Percentiles rank a stretch among this genome's conserved stretches.
Evolutionary conservation across 768 basidiomycete genomes (phyloP).

Genomic region (Mycena rosella): DNA sequence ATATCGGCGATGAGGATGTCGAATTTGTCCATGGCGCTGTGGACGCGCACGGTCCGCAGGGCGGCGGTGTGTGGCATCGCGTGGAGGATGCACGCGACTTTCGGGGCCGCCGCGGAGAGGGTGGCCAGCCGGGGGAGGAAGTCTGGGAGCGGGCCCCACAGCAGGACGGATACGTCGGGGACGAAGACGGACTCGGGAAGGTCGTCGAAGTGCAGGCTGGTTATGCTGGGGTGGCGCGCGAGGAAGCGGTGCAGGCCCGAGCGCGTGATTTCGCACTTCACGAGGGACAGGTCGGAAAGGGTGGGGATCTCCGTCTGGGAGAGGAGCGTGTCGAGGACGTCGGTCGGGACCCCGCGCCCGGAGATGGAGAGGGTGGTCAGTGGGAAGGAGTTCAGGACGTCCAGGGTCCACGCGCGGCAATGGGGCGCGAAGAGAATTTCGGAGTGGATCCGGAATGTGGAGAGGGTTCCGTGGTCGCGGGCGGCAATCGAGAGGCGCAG

Average conservation of each 20-base stretch:
- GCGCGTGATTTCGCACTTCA: constrained; percentile 25
- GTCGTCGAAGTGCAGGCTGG: constrained; percentile 27
- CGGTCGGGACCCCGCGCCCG: constrained; percentile 9
- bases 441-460: constrained; percentile 29
- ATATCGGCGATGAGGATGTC: constrained; percentile 23
- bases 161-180: constrained; percentile 20
- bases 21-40: constrained; percentile 21
- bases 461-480: constrained; percentile 16
- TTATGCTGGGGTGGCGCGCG: constrained; percentile 29
- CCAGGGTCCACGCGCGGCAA: constrained; percentile 32
- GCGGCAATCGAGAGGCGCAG: constrained; percentile 26
- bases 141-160: constrained; percentile 25
- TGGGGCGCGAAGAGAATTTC: constrained; percentile 27
- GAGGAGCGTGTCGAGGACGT: constrained; percentile 15
- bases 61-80: constrained; percentile 12
- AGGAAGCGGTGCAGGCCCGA: constrained; percentile 30
- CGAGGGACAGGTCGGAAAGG: constrained; percentile 23
- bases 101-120: constrained; percentile 21
- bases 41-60: constrained; percentile 25
- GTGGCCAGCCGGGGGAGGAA: constrained; percentile 15
- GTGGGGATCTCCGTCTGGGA: constrained; percentile 33
- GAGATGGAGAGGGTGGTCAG: constrained; percentile 26
- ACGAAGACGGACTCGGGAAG: too few species aligned
- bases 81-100: constrained; percentile 30
- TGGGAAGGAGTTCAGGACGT: constrained; percentile 34